phyloP scores from a whole-genome alignment of 129 eudicot species.

The Pulicaria dysenterica region DNA sequence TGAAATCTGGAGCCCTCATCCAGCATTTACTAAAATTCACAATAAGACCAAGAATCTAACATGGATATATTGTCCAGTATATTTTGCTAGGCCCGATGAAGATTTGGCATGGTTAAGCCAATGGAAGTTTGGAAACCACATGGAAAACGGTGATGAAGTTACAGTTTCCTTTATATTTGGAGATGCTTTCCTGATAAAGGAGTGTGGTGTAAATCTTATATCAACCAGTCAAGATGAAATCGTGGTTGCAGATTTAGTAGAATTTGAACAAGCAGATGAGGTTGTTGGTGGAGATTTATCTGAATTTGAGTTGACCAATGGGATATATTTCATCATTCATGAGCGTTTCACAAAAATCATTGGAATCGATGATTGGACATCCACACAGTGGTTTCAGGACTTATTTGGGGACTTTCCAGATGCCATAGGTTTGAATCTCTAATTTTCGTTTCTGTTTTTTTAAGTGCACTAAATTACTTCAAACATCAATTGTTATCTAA shows the following conservation, averaged over 20 bases:
- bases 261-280: neutral
- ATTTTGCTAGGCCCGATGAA: conserved; percentile 20
- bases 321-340: conserved; percentile 15
- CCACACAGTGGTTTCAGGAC: conserved; percentile 10
- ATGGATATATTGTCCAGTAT: conserved; percentile 23
- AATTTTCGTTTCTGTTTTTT: too few species aligned
- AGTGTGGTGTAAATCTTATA: conserved; percentile 15
- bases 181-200: conserved; percentile 19
- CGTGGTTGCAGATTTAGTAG: neutral
- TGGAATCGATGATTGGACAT: conserved; percentile 16
- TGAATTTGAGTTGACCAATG: neutral
- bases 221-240: neutral
- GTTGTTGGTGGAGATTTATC: conserved; percentile 21
- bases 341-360: neutral
- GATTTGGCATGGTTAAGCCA: conserved; percentile 28
- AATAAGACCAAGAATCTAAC: conserved; percentile 28
- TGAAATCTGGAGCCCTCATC: conserved; percentile 13
- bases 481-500: too few species aligned
- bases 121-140: conserved; percentile 21
- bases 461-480: too few species aligned
- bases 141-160: conserved; percentile 25
- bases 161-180: conserved; percentile 4
- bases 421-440: conserved; percentile 12
- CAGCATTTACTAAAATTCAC: neutral
- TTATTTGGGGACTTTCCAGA: conserved; percentile 18